Base-by-base conservation (phyloP, 2,329 filamentous ascomycete species). In the Cladobotryum protrusum region DNA sequence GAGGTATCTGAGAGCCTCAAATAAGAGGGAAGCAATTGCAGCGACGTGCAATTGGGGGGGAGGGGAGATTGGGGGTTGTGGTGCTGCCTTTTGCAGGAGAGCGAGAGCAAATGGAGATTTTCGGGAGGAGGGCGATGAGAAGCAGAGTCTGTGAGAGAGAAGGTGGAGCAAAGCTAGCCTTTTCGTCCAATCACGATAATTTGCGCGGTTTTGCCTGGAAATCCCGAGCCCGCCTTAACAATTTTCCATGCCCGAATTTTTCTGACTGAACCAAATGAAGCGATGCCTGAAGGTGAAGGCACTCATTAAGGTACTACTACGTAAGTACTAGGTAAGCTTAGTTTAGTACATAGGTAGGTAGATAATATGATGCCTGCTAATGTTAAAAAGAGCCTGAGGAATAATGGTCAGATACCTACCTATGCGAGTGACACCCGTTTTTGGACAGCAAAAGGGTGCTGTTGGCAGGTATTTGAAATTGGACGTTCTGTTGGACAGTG, bases 21-120 rank as follows among this genome's bases (percentile, higher is more conserved):
- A 72, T 67, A 67, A 66, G 73, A 72, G 69, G 71, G 71, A 73
- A 74, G 73, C 81, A 83, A 83, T 82, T 82, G 80, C 80, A 76
- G 70, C 68, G 58, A 64, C 64, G 71, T 74, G 77, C 78, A 82
- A 81, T 78, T 81, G 79, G 69, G 66, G 33, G 70, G 69, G 77
- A 80, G 78, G 73, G 77, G 76, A 79, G 77, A 78, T 79, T 72
- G 71, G 70, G 71, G 70, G 68, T 67, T 69, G 68, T 65, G 67
- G 67, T 71, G 70, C 69, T 74, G 72, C 71, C 72, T 69, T 50
- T 72, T 72, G 65, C 64, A 65, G 66, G 61, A 69, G 63, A 68
- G 64, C 67, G 61, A 69, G 63, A 68, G 64, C 67, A 68, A 68
- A 69, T 71, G 68, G 67, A 71, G 69, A 62, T 70, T 72, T 72